phyloP scores from a whole-genome alignment of 495 filamentous ascomycete genomes.

The Viridothelium virens region DNA sequence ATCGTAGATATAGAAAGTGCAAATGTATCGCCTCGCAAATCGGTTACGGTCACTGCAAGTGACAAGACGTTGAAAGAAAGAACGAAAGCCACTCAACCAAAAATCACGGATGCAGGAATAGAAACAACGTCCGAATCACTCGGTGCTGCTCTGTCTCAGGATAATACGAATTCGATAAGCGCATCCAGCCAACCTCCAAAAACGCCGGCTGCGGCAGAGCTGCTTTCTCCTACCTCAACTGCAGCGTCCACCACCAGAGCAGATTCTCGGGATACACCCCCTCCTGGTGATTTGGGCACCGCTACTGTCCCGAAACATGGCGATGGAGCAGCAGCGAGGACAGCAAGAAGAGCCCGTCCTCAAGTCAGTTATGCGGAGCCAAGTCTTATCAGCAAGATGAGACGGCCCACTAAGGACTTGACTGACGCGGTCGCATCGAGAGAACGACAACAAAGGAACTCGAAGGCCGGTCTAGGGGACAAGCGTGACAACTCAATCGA shows the following conservation, averaged over 20 bases:
- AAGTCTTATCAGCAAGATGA: conserved; percentile 34
- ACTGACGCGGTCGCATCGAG: conserved; percentile 30
- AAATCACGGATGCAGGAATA: background rate
- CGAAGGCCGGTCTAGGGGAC: background rate
- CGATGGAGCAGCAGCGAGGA: conserved; percentile 21
- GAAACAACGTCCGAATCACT: background rate
- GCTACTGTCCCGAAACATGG: conserved; percentile 15
- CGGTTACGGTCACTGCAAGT: conserved; percentile 12
- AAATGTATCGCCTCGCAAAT: conserved; percentile 36
- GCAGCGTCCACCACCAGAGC: conserved; percentile 26
- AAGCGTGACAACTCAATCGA: background rate
- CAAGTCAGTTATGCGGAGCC: conserved; percentile 40
- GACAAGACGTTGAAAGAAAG: conserved; percentile 23
- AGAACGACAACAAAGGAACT: conserved; percentile 4
- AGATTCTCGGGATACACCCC: conserved; percentile 33
- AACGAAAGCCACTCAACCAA: conserved; percentile 21
- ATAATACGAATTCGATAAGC: background rate
- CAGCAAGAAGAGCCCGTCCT: conserved; percentile 31
- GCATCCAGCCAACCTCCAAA: conserved; percentile 25
- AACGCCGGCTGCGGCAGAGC: conserved; percentile 29
- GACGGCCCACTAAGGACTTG: conserved; percentile 35
- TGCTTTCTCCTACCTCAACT: conserved; percentile 35
- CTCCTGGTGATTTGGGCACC: conserved; percentile 28
- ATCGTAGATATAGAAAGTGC: conserved; percentile 27
- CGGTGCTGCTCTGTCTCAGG: background rate